phyloP scores from a whole-genome alignment of 192 early-diverging fungal genomes.

The Backusella liffmaniae region DNA sequence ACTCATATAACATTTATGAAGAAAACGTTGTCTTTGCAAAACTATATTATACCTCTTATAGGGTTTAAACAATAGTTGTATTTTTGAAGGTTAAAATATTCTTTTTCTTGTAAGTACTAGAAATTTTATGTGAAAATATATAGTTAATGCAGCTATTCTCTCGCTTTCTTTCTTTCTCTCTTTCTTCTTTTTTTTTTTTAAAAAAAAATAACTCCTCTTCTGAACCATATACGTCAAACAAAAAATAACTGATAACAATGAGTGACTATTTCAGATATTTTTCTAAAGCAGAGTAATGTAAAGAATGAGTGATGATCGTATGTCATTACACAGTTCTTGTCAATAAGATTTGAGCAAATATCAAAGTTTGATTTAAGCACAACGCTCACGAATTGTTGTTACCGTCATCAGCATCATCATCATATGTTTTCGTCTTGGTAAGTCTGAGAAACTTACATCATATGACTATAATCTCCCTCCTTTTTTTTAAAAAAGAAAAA shows the following conservation, averaged over 20 bases:
- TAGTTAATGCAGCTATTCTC: no score
- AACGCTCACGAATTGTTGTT: not conserved
- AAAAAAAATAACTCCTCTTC: not conserved
- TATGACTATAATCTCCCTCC: slow-evolving; percentile 6
- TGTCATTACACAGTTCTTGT: slow-evolving; percentile 2
- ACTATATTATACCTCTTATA: not conserved
- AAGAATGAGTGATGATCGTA: not conserved
- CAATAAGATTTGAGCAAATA: not conserved
- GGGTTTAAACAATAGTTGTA: not conserved
- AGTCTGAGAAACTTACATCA: not conserved
- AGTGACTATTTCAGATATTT: not conserved
- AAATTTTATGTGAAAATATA: no score
- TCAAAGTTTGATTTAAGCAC: not conserved
- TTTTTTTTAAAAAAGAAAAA: slow-evolving; percentile 1
- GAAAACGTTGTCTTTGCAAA: not conserved
- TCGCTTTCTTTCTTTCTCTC: not conserved
- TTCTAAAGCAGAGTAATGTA: not conserved
- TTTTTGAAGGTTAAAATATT: not conserved
- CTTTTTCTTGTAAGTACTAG: no score
- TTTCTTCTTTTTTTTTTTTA: not conserved
- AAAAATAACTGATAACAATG: not conserved
- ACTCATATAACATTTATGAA: not conserved
- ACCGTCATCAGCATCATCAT: not conserved
- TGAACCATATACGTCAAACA: not conserved
- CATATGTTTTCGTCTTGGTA: not conserved